Conservation (phyloP, 208 protist genomes). For the Acanthamoeba healyi region DNA sequence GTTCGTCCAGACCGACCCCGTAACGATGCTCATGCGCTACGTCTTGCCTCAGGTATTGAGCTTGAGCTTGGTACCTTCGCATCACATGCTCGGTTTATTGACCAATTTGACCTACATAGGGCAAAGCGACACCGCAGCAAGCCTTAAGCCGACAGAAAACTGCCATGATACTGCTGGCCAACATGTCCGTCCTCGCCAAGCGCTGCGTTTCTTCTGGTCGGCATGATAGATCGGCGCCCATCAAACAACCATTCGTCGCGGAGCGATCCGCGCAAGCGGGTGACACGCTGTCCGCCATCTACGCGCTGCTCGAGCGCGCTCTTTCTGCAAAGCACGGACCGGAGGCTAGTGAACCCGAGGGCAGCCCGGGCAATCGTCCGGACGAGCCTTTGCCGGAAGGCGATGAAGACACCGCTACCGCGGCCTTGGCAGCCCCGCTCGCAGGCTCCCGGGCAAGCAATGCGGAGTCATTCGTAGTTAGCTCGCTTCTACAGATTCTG, state of each 20-base stretch:
- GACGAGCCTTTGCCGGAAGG: background rate
- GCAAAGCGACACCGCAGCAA: constrained; percentile 40
- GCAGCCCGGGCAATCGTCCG: background rate
- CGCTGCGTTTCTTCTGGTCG: background rate
- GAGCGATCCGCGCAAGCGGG: background rate
- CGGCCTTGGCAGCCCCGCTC: background rate
- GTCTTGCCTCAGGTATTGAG: constrained; percentile 23
- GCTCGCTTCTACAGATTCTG: constrained; percentile 44
- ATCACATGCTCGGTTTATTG: background rate
- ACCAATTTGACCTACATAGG: background rate
- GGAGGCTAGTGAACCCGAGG: background rate
- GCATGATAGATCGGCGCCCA: background rate
- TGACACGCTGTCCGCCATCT: constrained; percentile 26
- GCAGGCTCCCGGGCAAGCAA: background rate
- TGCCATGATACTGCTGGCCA: constrained; percentile 54
- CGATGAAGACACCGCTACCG: background rate
- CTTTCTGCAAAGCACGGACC: background rate
- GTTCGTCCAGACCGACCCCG: constrained; percentile 48
- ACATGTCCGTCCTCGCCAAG: constrained; percentile 59
- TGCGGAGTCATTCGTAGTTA: constrained; percentile 1
- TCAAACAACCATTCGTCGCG: background rate
- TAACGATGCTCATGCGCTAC: constrained; percentile 67
- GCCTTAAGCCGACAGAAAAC: constrained; percentile 17
- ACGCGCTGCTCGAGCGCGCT: constrained; percentile 7
- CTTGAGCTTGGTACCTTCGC: background rate